These are phyloP conservation scores for Cucurbitaria berberidis DNA, from an alignment of 2,329 filamentous ascomycete genomes.

Conservation along the genomic window DNA sequence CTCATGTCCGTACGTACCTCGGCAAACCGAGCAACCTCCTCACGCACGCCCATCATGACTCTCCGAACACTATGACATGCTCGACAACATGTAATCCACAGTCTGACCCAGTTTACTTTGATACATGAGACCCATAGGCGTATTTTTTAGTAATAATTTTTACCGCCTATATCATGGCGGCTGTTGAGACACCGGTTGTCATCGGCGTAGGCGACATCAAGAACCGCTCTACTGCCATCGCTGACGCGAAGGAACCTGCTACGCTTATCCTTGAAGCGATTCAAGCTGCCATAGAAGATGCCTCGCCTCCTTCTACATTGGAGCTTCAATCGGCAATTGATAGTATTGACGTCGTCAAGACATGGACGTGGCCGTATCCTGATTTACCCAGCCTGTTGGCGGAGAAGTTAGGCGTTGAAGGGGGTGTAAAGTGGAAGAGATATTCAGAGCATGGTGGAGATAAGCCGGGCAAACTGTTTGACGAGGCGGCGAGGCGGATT, in stretches of 20 bases:
- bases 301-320: constrained; percentile 40
- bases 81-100: background rate
- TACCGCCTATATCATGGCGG: background rate
- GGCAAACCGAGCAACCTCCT: constrained; percentile 4
- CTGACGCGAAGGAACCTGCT: constrained; percentile 65
- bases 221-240: constrained; percentile 59
- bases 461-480: constrained; percentile 66
- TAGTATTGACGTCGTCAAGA: constrained; percentile 64
- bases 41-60: constrained; percentile 15
- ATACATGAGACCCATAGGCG: background rate
- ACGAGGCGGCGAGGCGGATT: constrained; percentile 66
- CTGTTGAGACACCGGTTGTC: constrained; percentile 57
- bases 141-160: background rate
- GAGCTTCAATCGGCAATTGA: constrained; percentile 59
- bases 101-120: background rate
- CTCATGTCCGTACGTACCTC: constrained; percentile 2
- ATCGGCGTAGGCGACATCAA: constrained; percentile 68
- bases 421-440: constrained; percentile 54
- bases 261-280: constrained; percentile 66
- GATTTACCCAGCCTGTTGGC: constrained; percentile 64
- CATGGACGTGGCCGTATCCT: constrained; percentile 71
- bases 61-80: constrained; percentile 10
- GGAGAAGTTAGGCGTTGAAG: constrained; percentile 55
- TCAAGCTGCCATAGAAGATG: constrained; percentile 59
- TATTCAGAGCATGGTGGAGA: constrained; percentile 69